A percentile compares a stretch with the other conserved stretches of the same genome.
Evolutionary conservation across 257 asterid species (phyloP).

Genomic region (Primulina huaijiensis): DNA sequence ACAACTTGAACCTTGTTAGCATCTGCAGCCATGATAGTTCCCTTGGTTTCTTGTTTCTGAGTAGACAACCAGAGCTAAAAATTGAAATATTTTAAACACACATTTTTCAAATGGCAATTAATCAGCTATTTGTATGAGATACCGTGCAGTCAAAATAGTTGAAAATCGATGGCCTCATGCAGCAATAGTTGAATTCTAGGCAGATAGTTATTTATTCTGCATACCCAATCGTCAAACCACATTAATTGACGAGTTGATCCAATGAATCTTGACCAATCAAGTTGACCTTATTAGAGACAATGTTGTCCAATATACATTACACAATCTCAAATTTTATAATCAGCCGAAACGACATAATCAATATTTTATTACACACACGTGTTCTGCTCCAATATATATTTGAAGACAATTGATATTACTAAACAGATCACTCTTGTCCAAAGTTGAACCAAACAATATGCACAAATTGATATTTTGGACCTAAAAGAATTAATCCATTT

Average conservation of each 20-base stretch:
- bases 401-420: slow-evolving; percentile 3
- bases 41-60: background rate
- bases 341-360: no score
- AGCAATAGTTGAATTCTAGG: background rate
- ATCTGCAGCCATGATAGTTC: background rate
- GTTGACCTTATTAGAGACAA: no score
- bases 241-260: background rate
- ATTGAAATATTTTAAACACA: background rate
- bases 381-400: background rate
- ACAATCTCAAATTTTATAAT: no score
- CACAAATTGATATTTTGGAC: background rate
- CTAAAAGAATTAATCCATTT: background rate
- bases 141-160: background rate
- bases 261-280: background rate
- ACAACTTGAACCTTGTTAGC: background rate
- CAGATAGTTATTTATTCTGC: background rate
- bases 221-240: background rate
- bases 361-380: no score
- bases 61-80: background rate
- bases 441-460: background rate
- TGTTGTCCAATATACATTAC: no score
- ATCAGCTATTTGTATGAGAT: no score
- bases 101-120: background rate
- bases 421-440: background rate
- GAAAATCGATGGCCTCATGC: background rate